phyloP scores from a whole-genome alignment of 768 basidiomycete species.

The Exsudoporus frostii region DNA sequence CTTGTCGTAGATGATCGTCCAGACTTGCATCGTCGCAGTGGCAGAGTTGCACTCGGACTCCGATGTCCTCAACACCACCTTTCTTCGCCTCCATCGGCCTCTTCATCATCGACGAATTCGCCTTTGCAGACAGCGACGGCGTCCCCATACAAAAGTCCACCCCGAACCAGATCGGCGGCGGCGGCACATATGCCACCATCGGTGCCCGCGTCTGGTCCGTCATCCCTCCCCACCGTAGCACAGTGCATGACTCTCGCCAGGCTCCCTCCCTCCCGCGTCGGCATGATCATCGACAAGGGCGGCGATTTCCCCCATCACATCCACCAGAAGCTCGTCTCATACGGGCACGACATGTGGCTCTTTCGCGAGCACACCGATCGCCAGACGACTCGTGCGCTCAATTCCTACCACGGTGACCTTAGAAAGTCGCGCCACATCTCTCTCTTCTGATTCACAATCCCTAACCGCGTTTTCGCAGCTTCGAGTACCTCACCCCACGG shows the following conservation, averaged over 20 bases:
- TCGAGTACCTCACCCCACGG: constrained; percentile 73
- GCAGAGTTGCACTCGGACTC: constrained; percentile 22
- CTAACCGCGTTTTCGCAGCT: constrained; percentile 42
- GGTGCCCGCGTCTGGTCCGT: constrained; percentile 78
- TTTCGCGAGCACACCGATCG: constrained; percentile 57
- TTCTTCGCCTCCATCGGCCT: constrained; percentile 74
- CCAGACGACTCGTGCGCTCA: constrained; percentile 70
- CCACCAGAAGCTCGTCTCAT: constrained; percentile 51
- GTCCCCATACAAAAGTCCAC: background rate
- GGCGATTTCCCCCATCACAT: constrained; percentile 66
- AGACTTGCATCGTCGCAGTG: constrained; percentile 40
- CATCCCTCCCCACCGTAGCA: background rate
- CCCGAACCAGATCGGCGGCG: constrained; percentile 72
- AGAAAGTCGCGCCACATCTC: constrained; percentile 48
- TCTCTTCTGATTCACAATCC: constrained; percentile 1
- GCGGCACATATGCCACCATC: constrained; percentile 77
- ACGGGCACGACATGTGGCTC: constrained; percentile 75
- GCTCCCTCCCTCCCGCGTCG: constrained; percentile 61
- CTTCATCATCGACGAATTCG: constrained; percentile 85
- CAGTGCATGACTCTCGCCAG: constrained; percentile 33
- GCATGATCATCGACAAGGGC: constrained; percentile 85
- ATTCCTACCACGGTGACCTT: constrained; percentile 69
- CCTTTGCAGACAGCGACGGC: constrained; percentile 44
- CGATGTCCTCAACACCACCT: constrained; percentile 5
- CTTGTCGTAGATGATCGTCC: constrained; percentile 39